These are phyloP conservation scores for Colletotrichum navitas DNA, from an alignment of 2,329 filamentous ascomycete genomes.

Conservation along the genomic window DNA sequence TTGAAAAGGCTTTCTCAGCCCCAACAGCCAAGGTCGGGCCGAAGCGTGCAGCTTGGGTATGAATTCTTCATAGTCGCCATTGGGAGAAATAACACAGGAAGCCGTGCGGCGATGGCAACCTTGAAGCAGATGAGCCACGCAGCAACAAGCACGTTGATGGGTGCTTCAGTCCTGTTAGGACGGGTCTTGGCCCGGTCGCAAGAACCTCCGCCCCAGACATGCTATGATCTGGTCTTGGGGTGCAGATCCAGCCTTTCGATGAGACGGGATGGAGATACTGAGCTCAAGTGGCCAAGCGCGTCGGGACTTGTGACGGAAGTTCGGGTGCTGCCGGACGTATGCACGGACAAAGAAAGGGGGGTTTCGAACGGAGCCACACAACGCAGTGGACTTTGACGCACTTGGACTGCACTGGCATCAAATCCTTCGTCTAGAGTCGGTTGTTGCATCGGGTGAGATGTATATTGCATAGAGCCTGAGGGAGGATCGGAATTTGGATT, in stretches of 20 bases:
- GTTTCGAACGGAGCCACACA: background rate
- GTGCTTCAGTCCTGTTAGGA: background rate
- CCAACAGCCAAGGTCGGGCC: slow-evolving; percentile 4
- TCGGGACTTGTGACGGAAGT: background rate
- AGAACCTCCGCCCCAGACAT: slow-evolving; percentile 16
- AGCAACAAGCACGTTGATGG: background rate
- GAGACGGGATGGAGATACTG: background rate
- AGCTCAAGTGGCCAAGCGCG: background rate
- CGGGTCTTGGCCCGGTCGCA: slow-evolving; percentile 32
- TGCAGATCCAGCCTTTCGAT: background rate
- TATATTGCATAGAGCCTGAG: background rate
- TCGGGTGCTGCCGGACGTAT: slow-evolving; percentile 1
- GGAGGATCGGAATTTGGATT: too few relatives aligned
- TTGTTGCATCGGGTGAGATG: background rate
- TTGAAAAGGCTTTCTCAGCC: background rate
- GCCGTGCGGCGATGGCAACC: background rate
- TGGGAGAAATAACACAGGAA: background rate
- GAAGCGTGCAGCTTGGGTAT: slow-evolving; percentile 11
- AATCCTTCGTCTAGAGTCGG: background rate
- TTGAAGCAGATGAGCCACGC: slow-evolving; percentile 4
- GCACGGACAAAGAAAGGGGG: background rate
- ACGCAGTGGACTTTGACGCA: background rate
- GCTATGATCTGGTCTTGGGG: background rate
- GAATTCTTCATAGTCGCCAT: background rate
- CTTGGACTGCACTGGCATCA: background rate